A percentile compares a stretch with the other conserved stretches of the same genome.
Evolutionary conservation across 495 filamentous ascomycete species (phyloP).

Genomic region (Durotheca rogersii): DNA sequence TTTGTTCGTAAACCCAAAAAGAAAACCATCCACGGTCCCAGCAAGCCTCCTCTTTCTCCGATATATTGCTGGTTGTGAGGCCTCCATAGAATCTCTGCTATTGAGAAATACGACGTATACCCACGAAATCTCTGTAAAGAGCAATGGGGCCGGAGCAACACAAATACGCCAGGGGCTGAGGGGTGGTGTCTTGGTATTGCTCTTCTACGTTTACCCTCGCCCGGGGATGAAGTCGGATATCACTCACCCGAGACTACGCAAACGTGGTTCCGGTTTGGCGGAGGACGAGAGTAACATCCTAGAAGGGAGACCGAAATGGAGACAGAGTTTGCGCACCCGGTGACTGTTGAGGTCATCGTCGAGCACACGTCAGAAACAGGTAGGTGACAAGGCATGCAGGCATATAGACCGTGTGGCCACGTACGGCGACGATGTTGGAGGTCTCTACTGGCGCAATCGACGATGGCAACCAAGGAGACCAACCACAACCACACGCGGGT

Average conservation of each 20-base stretch:
- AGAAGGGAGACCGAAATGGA: not conserved
- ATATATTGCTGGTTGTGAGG: not conserved
- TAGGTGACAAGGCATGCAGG: too few relatives aligned
- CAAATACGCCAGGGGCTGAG: conserved; percentile 1
- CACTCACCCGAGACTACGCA: not conserved
- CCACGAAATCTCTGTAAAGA: not conserved
- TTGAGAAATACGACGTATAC: not conserved
- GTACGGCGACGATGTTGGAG: too few relatives aligned
- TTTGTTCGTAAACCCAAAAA: not conserved
- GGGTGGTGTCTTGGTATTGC: conserved; percentile 8
- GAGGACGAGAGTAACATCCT: not conserved
- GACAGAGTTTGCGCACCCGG: too few relatives aligned
- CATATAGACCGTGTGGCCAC: too few relatives aligned
- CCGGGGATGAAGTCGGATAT: not conserved
- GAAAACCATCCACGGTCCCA: too few relatives aligned
- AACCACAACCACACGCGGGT: not conserved
- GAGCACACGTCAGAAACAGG: too few relatives aligned
- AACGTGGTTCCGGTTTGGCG: not conserved
- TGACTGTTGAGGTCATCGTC: too few relatives aligned
- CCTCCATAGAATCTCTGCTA: not conserved
- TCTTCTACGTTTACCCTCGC: not conserved
- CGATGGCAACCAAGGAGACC: not conserved
- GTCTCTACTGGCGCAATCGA: not conserved
- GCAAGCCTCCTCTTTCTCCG: too few relatives aligned
- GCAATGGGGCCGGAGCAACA: not conserved